Evolutionary conservation across 371 early-diverging fungal species (phyloP).

Genomic region (Lichtheimia hyalospora): DNA sequence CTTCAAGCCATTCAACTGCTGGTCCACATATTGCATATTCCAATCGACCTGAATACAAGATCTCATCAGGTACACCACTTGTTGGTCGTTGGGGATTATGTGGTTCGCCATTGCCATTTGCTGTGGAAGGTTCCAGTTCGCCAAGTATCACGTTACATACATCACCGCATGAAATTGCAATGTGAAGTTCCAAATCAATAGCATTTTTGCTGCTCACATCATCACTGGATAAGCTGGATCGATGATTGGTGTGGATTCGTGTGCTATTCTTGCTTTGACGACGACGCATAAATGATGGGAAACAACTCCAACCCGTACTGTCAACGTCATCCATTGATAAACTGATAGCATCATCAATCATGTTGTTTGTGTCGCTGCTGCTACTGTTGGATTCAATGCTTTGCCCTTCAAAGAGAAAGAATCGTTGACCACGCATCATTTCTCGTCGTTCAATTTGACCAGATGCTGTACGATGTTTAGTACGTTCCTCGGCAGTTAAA

Average conservation of each 20-base stretch:
- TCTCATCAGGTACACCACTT: neutral
- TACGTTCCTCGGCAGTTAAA: constrained; percentile 47
- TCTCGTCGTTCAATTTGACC: constrained; percentile 22
- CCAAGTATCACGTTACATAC: constrained; percentile 52
- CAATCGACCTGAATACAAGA: constrained; percentile 32
- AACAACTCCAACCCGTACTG: constrained; percentile 20
- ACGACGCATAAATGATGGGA: constrained; percentile 13
- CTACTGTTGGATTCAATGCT: neutral
- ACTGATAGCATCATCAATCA: neutral
- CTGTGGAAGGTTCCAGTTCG: constrained; percentile 17
- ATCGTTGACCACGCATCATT: constrained; percentile 10
- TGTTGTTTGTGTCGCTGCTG: constrained; percentile 2
- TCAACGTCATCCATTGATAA: constrained; percentile 9
- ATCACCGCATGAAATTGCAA: constrained; percentile 51
- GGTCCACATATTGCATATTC: constrained; percentile 58
- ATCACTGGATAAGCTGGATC: constrained; percentile 21
- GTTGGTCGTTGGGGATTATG: neutral
- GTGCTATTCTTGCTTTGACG: constrained; percentile 1
- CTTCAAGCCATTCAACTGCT: constrained; percentile 45
- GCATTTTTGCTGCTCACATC: constrained; percentile 9
- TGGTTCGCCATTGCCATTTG: neutral
- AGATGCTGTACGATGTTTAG: constrained; percentile 28
- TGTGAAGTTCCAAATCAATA: constrained; percentile 51
- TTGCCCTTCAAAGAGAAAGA: constrained; percentile 18
- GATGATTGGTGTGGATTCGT: constrained; percentile 15